phyloP scores from a whole-genome alignment of 371 early-diverging fungal species.

The Haplosporangium sp. region DNA sequence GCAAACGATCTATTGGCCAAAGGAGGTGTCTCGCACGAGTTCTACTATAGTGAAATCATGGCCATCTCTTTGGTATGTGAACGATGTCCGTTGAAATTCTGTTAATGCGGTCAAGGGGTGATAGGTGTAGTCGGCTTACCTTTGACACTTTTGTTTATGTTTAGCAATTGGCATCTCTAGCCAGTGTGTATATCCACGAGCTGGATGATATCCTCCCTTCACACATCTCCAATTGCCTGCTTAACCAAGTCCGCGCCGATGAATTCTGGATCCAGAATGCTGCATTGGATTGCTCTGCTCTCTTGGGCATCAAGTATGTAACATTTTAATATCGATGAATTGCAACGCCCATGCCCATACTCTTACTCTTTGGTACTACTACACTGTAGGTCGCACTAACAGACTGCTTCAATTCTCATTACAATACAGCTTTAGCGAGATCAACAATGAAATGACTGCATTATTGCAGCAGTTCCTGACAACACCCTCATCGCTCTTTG shows the following conservation, averaged over 20 bases:
- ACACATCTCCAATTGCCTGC: conserved; percentile 67
- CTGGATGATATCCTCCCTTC: conserved; percentile 71
- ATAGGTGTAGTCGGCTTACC: not conserved
- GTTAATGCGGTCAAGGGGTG: not conserved
- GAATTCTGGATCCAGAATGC: conserved; percentile 68
- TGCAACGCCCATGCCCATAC: too few species aligned
- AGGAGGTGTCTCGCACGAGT: conserved; percentile 62
- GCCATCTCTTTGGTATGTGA: conserved; percentile 59
- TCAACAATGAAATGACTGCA: conserved; percentile 64
- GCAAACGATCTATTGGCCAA: conserved; percentile 60
- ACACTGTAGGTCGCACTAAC: too few species aligned
- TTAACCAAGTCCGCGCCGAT: conserved; percentile 58
- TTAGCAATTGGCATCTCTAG: conserved; percentile 67
- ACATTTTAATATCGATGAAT: too few species aligned
- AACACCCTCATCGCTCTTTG: conserved; percentile 71
- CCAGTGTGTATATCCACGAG: conserved; percentile 69
- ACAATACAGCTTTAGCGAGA: conserved; percentile 57
- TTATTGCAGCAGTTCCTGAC: conserved; percentile 69
- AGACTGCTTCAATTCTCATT: too few species aligned
- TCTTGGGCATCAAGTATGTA: conserved; percentile 70
- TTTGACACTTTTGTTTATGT: conserved; percentile 30
- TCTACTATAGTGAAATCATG: conserved; percentile 74
- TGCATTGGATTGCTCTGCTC: conserved; percentile 66
- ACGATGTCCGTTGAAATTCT: not conserved
- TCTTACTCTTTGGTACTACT: too few species aligned